Evolutionary conservation across 441 rosid genomes (phyloP).

Genomic region (Macaranga tanarius): DNA sequence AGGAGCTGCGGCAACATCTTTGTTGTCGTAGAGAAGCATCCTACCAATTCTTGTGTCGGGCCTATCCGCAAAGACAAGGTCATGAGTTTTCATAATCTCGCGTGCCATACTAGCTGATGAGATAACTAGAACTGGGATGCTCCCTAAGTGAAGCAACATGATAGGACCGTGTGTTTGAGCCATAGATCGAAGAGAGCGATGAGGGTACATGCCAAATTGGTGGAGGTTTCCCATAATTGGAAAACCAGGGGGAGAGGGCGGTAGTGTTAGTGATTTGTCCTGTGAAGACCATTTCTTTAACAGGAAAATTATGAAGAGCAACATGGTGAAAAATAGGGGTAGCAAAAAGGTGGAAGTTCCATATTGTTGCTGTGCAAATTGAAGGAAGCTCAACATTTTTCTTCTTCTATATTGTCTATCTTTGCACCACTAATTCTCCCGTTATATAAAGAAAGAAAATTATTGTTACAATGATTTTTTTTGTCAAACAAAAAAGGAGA

Average conservation of each 20-base stretch:
- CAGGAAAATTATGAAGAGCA: constrained; percentile 1
- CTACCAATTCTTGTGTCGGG: constrained; percentile 1
- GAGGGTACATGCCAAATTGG: constrained; percentile 25
- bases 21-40: constrained; percentile 28
- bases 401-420: not conserved
- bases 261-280: constrained; percentile 8
- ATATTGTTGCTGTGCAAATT: not conserved
- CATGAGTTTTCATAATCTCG: constrained; percentile 46
- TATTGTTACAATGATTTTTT: no score
- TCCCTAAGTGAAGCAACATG: constrained; percentile 42
- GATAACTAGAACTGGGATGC: constrained; percentile 27
- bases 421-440: no score
- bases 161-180: constrained; percentile 39
- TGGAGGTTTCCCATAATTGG: constrained; percentile 30
- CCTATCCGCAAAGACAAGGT: constrained; percentile 33
- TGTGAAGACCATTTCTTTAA: constrained; percentile 6
- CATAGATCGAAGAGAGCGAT: constrained; percentile 30
- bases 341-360: not conserved
- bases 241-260: constrained; percentile 24
- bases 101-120: constrained; percentile 35
- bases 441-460: no score
- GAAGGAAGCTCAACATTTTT: not conserved
- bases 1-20: constrained; percentile 34
- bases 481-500: no score
- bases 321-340: not conserved